Base-by-base conservation (phyloP, 2,329 filamentous ascomycete species). In the Fusarium verticillioides region DNA sequence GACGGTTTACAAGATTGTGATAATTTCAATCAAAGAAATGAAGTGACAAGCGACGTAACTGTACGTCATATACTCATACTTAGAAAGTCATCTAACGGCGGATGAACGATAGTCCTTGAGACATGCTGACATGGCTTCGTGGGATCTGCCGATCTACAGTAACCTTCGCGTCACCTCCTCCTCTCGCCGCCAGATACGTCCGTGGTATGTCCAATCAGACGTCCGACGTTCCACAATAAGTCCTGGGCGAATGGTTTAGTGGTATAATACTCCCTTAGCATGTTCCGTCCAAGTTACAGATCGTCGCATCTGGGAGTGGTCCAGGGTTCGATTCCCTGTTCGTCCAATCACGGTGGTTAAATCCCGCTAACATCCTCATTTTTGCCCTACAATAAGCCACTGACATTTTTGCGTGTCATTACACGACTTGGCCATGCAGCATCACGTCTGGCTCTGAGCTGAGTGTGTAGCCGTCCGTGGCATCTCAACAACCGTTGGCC, bases 221-320 rank as follows among this genome's bases (percentile, higher is more conserved):
- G 0, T 0, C 2, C 5, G 7, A 16, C 2, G 15, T 30, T 30
- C 23, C 50, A 39, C 26, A 54, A 40, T 13, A 30, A 34, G 39
- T 36, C 9, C n/a, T 18, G 54, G 54, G 39, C 54, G 54, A 57
- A 57, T 57, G 54, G 39, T 57, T 57, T 57, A 57, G 53, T 57
- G 53, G 53, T 57, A 57, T 57, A 57, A 57, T 57, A 57, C 53
- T 57, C 39, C 53, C 53, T 57, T 57, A 46, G 53, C 53, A 56
- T 44, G 28, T 57, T 57, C 30, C 39, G 53, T 44, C 53, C 53
- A 26, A 53, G 32, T 16, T 26, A 56, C 21, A 34, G 39, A 44
- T 44, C 16, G 21, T 43, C 28, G 52, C 52, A 32, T 57, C 53
- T 57, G 53, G 53, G 53, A 57, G 53, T 57, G 54, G 34, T 53